A percentile compares a stretch with the other conserved stretches of the same genome.
These are phyloP conservation scores for Fraxinus angustifolia DNA, from an alignment of 305 asterid species.

Conservation along the genomic window DNA sequence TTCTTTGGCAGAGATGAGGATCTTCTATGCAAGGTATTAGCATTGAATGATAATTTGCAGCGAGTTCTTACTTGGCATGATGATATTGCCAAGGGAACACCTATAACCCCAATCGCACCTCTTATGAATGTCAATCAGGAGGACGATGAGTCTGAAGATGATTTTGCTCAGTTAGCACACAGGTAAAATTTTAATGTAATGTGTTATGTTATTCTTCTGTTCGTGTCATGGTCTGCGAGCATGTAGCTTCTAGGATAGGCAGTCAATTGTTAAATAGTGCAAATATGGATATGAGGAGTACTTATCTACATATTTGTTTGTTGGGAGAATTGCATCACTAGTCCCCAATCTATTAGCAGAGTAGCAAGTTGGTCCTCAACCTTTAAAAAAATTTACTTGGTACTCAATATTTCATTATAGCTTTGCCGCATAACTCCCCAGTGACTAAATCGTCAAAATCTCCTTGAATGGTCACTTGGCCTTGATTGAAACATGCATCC, in stretches of 20 bases:
- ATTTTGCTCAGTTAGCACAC: slow-evolving; percentile 78
- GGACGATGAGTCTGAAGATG: slow-evolving; percentile 87
- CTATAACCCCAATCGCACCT: slow-evolving; percentile 57
- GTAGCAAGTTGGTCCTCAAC: neutral
- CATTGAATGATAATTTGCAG: slow-evolving; percentile 71
- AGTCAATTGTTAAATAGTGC: neutral
- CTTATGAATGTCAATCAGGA: slow-evolving; percentile 80
- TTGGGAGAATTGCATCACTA: neutral
- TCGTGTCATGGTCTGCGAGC: neutral
- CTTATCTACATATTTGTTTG: neutral
- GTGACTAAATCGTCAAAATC: neutral
- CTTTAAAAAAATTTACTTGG: neutral
- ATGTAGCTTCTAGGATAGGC: neutral
- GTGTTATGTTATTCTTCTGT: neutral
- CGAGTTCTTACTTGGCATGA: slow-evolving; percentile 70
- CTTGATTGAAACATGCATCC: neutral
- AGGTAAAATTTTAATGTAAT: slow-evolving; percentile 36
- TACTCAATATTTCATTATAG: neutral
- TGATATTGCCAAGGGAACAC: slow-evolving; percentile 58
- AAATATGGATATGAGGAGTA: neutral
- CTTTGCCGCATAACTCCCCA: neutral
- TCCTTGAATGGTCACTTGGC: neutral
- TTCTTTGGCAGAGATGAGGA: slow-evolving; percentile 65
- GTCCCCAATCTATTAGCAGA: neutral
- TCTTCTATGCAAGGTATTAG: slow-evolving; percentile 70